Percentiles rank a stretch among this genome's conserved stretches.
Evolutionary conservation across 2,329 filamentous ascomycete species (phyloP).

Genomic region (Talaromyces sp.): DNA sequence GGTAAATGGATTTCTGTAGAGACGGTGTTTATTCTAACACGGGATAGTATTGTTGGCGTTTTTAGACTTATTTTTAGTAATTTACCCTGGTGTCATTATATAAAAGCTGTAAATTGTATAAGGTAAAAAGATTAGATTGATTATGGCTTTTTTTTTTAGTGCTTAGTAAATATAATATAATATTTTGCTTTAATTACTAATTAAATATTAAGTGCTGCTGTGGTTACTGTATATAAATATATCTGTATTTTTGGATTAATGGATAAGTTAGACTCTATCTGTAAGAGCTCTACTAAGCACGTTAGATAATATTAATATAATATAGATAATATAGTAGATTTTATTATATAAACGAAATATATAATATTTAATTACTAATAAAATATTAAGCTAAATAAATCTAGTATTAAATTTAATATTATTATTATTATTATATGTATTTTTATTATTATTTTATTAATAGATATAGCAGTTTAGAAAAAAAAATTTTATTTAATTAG

Average conservation of each 20-base stretch:
- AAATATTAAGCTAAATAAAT: neutral
- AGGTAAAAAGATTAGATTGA: conserved; percentile 19
- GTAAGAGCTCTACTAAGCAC: conserved; percentile 17
- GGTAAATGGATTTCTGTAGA: neutral
- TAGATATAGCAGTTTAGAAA: neutral
- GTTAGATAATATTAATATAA: neutral
- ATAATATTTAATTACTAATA: neutral
- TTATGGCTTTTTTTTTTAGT: conserved; percentile 19
- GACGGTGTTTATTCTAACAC: neutral
- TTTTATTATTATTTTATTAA: too few species aligned
- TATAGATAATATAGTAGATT: conserved; percentile 3
- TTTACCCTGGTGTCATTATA: conserved; percentile 20
- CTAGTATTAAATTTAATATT: conserved; percentile 6
- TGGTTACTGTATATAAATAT: conserved; percentile 23
- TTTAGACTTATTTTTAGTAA: conserved; percentile 22
- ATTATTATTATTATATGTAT: too few species aligned
- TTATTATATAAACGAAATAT: conserved; percentile 6
- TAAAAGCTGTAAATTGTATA: conserved; percentile 21
- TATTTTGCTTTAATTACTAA: too few species aligned
- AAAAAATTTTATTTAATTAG: neutral
- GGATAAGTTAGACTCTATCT: conserved; percentile 29
- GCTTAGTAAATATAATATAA: too few species aligned
- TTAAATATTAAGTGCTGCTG: conserved; percentile 21
- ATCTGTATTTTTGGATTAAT: conserved; percentile 20
- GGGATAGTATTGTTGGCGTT: conserved; percentile 17